Evolutionary conservation across 1,139 yeast genomes (phyloP), one percentile per base, ranked within the genome.

Genomic region (Candida neerlandica): DNA sequence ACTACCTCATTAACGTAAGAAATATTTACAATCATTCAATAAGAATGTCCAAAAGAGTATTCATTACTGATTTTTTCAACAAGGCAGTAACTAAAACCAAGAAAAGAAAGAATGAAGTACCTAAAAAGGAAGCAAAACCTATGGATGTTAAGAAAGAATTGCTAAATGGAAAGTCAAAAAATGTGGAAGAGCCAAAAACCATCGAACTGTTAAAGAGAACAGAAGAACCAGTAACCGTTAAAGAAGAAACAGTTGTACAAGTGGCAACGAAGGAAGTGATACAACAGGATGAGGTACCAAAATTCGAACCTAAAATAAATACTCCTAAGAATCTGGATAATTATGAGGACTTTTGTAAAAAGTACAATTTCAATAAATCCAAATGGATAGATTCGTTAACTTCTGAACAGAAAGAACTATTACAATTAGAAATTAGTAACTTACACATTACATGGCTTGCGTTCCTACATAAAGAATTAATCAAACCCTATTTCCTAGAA

Each of bases 401-500:
- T 0, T 62, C 69, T 0, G 88, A 83, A 46, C 80, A 85, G 45
- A 66, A 64, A 41, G 72, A 72, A 6, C 71, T 92, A 6, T 74
- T 94, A 2, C 69, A 78, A 32, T 73, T 89, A 7, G 99, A 94
- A 64, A 81, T 91, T 41, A 63, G 72, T 1, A 79, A 89, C 0
- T 69, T 94, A 55, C 94, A 89, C 57, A 80, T 80, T 6, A 75
- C 89, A 0, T 94, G 99, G 99, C 79, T 94, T 21, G 77, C 79
- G 1, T 76, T 79, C 9, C 74, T 94, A 15, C 81, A 85, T 60
- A 64, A 72, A 32, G 97, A 94, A 59, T 73, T 94, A 49, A 86
- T 89, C 29, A 89, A 91, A 65, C 95, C 96, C 1, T 92, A 92
- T 64, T 95, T 94, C 59, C 65, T 90, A n/a, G 68, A 78, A 15